Evolutionary conservation across 2,329 filamentous ascomycete genomes (phyloP), one percentile per base, ranked within the genome.

Genomic region (Paramyrothecium roridum): DNA sequence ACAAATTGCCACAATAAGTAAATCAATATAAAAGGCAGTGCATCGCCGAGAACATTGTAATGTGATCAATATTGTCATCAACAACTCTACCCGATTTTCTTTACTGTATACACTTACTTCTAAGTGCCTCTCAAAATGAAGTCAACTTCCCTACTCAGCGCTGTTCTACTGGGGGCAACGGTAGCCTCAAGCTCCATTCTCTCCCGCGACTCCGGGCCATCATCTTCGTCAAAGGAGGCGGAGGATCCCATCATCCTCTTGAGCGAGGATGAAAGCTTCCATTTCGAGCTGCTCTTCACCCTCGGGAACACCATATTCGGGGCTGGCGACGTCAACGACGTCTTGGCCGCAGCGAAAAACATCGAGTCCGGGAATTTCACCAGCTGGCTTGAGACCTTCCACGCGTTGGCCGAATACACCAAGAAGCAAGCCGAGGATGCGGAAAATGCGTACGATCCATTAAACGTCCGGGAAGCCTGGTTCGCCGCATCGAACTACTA

Each of bases 401-500:
- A 58, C 22, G 26, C 22, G 3, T 26, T 60, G 8, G 58, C 58
- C 40, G 48, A 55, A 33, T 8, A 52, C 6, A 56, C 56, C 50
- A 55, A 58, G 40, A 34, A 21, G 13, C 45, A 48, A 45, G 56
- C 58, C 23, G 22, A 53, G 49, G 58, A 58, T 48, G 17, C 56
- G 23, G 43, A 55, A 30, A 52, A 54, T 50, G 53, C 56, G 16
- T 58, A 58, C 37, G 56, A 60, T 33, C 48, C 54, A 16, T 16
- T 58, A 3, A 58, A 58, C 19, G 56, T 59, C 23, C 51, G 53
- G 16, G 56, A 60, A 13, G 47, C 57, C 33, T 60, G 54, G 52
- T 76, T 77, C 61, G 64, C 65, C 16, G 68, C 71, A 2, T 56
- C 74, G 3, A 65, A 59, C 3, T 77, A 77, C 62, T 76, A 68